Percentiles rank a stretch among this genome's conserved stretches.
These are phyloP conservation scores for Diaporthe aspalathi DNA, from an alignment of 2,329 filamentous ascomycete species.

Conservation along the genomic window DNA sequence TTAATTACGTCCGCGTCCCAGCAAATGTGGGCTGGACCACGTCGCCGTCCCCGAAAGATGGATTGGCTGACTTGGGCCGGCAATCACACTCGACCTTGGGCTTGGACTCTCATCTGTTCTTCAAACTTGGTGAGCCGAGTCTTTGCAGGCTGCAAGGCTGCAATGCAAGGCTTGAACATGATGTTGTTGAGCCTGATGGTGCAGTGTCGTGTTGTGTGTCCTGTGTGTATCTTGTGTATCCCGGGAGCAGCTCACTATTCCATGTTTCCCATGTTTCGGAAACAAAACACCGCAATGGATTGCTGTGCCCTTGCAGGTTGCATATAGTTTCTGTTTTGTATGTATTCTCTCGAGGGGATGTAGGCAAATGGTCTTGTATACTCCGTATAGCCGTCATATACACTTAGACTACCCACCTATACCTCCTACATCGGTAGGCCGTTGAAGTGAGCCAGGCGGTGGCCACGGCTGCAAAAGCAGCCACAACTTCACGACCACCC, in stretches of 20 bases:
- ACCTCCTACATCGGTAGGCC: not conserved
- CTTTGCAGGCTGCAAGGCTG: not conserved
- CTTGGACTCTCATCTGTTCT: not conserved
- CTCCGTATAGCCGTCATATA: not conserved
- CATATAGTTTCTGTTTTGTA: not conserved
- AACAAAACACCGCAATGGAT: not conserved
- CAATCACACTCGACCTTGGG: not conserved
- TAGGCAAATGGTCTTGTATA: too few species aligned
- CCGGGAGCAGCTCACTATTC: not conserved
- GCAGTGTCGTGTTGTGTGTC: too few species aligned
- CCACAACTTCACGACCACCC: not conserved
- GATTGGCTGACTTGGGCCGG: too few species aligned
- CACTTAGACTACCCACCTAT: not conserved
- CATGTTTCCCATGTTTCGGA: conserved; percentile 7
- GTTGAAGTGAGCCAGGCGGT: not conserved
- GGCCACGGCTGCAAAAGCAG: conserved; percentile 19
- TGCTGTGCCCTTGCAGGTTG: not conserved
- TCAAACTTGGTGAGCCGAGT: not conserved
- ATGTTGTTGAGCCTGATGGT: too few species aligned
- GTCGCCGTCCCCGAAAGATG: conserved; percentile 14
- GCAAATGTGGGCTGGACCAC: conserved; percentile 13
- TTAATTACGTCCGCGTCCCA: conserved; percentile 27
- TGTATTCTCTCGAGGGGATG: too few species aligned
- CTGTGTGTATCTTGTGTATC: too few species aligned
- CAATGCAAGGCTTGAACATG: too few species aligned